phyloP scores from a whole-genome alignment of 2,329 filamentous ascomycete genomes.

The Cladosporium austrohemisphaericum region DNA sequence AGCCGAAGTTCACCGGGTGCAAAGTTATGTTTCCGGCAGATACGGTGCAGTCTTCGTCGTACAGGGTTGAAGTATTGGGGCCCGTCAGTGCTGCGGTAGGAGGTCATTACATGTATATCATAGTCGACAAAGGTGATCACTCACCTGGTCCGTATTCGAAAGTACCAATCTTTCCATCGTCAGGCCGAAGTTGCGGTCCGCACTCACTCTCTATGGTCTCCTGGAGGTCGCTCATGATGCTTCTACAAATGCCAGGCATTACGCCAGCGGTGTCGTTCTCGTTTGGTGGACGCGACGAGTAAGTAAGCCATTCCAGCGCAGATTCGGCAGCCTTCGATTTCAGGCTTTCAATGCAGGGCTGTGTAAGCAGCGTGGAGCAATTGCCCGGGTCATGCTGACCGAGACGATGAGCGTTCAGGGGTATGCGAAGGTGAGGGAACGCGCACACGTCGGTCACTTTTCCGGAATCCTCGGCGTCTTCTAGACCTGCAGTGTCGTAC shows the following conservation, averaged over 20 bases:
- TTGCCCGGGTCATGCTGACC: background rate
- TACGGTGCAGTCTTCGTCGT: background rate
- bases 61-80: background rate
- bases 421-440: background rate
- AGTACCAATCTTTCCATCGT: background rate
- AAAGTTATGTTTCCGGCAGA: background rate
- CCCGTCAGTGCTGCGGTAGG: background rate
- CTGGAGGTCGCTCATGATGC: background rate
- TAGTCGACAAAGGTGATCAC: background rate
- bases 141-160: background rate
- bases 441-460: background rate
- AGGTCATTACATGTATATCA: background rate
- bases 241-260: background rate
- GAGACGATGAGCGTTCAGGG: constrained; percentile 1
- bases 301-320: background rate
- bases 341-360: background rate
- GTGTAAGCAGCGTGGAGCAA: background rate
- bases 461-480: background rate
- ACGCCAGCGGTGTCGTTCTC: background rate
- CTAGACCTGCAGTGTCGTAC: background rate
- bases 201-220: background rate
- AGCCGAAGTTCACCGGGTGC: background rate
- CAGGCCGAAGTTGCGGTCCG: background rate
- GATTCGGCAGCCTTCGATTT: background rate
- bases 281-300: background rate